These are phyloP conservation scores for Magnaporthiopsis incrustans DNA, from an alignment of 2,329 filamentous ascomycete species.

Conservation along the genomic window DNA sequence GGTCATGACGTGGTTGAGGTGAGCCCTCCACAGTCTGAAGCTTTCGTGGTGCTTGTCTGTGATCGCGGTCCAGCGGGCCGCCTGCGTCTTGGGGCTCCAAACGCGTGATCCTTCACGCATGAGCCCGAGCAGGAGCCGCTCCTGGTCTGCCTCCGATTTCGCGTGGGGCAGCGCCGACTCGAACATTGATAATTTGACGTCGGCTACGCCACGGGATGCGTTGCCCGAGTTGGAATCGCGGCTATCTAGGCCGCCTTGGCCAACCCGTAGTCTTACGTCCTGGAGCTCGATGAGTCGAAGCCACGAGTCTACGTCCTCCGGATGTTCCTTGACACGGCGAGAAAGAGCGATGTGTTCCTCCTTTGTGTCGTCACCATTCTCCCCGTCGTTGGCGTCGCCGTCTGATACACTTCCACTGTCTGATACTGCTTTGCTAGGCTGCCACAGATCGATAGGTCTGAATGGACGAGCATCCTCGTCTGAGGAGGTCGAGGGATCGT, in stretches of 20 bases:
- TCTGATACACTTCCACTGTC: constrained; percentile 34
- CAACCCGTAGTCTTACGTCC: constrained; percentile 34
- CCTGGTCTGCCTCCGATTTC: constrained; percentile 35
- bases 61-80: constrained; percentile 51
- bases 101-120: constrained; percentile 67
- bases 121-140: constrained; percentile 56
- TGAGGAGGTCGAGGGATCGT: constrained; percentile 17
- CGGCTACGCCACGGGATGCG: constrained; percentile 61
- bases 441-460: constrained; percentile 53
- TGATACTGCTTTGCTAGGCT: constrained; percentile 41
- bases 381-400: constrained; percentile 22
- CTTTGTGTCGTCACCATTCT: constrained; percentile 27
- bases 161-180: constrained; percentile 64
- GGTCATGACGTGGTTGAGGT: constrained; percentile 66
- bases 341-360: constrained; percentile 54
- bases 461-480: constrained; percentile 46
- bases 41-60: constrained; percentile 44
- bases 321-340: constrained; percentile 54
- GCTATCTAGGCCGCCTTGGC: background rate
- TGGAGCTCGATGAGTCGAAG: constrained; percentile 73
- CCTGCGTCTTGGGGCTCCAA: constrained; percentile 59
- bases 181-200: constrained; percentile 73
- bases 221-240: constrained; percentile 34
- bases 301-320: constrained; percentile 66
- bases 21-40: constrained; percentile 63